phyloP scores from a whole-genome alignment of 1,139 yeast genomes.

The Yamadazyma kanchanaburiensis region DNA sequence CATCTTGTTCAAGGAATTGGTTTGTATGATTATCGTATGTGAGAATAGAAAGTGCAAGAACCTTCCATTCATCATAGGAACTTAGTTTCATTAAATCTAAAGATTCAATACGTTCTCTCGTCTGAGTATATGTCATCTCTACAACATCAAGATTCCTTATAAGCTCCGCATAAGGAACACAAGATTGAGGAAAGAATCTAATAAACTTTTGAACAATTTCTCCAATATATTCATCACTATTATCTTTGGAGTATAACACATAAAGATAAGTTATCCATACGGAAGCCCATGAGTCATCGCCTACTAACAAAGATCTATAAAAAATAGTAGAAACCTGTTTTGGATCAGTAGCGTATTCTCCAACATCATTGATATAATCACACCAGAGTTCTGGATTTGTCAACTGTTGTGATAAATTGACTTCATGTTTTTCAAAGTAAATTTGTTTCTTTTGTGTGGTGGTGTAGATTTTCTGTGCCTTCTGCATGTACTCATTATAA shows the following conservation, averaged over 20 bases:
- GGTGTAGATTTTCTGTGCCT: constrained; percentile 33
- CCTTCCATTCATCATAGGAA: constrained; percentile 34
- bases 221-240: constrained; percentile 2
- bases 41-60: constrained; percentile 27
- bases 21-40: constrained; percentile 14
- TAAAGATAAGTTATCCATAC: constrained; percentile 31
- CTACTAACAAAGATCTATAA: constrained; percentile 17
- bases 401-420: constrained; percentile 10
- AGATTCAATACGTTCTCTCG: constrained; percentile 12
- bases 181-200: constrained; percentile 13
- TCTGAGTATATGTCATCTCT: not conserved
- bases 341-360: constrained; percentile 16
- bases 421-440: constrained; percentile 26
- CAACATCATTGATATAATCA: constrained; percentile 27
- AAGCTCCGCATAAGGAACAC: constrained; percentile 28
- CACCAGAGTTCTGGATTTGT: constrained; percentile 26
- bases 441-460: constrained; percentile 24
- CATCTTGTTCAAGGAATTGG: constrained; percentile 10
- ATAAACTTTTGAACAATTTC: constrained; percentile 11
- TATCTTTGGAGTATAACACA: constrained; percentile 16
- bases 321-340: constrained; percentile 18
- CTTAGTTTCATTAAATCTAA: constrained; percentile 17
- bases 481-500: constrained; percentile 38
- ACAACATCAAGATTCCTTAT: constrained; percentile 15
- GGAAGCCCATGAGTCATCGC: constrained; percentile 16